Conservation (phyloP, 139 green algal species). For the Closterium sp. region DNA sequence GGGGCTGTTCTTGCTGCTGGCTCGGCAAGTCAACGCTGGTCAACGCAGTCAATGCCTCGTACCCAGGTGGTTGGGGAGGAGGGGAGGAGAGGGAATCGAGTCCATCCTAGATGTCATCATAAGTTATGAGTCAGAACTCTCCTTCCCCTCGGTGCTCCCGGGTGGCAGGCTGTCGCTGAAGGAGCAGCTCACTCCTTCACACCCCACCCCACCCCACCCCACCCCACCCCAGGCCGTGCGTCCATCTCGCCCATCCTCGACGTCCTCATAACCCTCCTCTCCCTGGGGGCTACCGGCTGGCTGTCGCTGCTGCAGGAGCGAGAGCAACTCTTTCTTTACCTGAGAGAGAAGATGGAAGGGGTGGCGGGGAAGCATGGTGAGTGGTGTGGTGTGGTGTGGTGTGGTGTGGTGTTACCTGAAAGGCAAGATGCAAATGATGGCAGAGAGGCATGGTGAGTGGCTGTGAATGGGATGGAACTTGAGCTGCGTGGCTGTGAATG, state of each 20-base stretch:
- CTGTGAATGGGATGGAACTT: no score
- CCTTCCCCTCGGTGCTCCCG: neutral
- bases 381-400: neutral
- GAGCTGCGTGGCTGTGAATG: no score
- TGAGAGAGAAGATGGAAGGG: neutral
- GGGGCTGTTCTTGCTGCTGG: no score
- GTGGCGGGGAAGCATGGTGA: neutral
- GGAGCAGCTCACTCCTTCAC: no score
- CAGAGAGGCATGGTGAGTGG: neutral
- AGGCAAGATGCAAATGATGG: neutral
- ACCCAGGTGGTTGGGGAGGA: no score
- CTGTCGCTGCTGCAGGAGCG: neutral
- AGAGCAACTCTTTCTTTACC: neutral
- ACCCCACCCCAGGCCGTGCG: neutral
- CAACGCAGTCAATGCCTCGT: no score
- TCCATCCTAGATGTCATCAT: no score
- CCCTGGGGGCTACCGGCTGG: neutral
- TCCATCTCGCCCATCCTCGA: neutral
- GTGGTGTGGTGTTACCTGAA: neutral
- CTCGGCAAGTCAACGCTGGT: no score
- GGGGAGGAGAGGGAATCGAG: no score
- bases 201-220: neutral
- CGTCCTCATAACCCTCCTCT: neutral
- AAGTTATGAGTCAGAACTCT: no score
- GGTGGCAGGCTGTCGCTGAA: slow-evolving; percentile 56